These are phyloP conservation scores for Nigrospora oryzae DNA, from an alignment of 2,329 filamentous ascomycete species.

Conservation along the genomic window DNA sequence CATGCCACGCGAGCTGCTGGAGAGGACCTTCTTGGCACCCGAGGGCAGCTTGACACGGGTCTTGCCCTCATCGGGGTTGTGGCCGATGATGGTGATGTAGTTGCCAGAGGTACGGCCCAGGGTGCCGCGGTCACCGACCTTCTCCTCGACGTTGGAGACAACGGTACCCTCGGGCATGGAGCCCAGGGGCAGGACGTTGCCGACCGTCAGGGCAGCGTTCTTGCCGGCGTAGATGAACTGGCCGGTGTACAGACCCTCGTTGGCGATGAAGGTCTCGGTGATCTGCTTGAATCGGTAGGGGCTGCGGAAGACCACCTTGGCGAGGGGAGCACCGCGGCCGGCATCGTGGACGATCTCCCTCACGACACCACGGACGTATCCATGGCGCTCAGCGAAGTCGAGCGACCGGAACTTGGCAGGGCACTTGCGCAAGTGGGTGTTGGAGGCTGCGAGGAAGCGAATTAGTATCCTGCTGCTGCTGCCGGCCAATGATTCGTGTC, in stretches of 20 bases:
- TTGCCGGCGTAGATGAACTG: constrained; percentile 99
- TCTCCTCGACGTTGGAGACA: constrained; percentile 98
- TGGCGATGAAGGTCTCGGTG: constrained; percentile 99
- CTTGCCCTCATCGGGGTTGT: constrained; percentile 99
- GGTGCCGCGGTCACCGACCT: constrained; percentile 91
- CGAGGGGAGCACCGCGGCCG: constrained; percentile 95
- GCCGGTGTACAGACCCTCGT: constrained; percentile 99
- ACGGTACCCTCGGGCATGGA: constrained; percentile 99
- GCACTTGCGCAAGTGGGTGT: constrained; percentile 89
- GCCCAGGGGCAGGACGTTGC: constrained; percentile 91
- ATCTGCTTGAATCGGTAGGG: constrained; percentile 97
- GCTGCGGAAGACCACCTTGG: constrained; percentile 93
- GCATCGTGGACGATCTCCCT: constrained; percentile 99
- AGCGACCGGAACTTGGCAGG: constrained; percentile 93
- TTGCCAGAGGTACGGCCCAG: constrained; percentile 97
- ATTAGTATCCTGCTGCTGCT: constrained; percentile 7
- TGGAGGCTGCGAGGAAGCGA: constrained; percentile 47
- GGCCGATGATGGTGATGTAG: constrained; percentile 96
- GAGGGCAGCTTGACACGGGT: constrained; percentile 99
- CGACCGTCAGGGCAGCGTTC: constrained; percentile 93
- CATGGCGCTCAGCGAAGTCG: constrained; percentile 95
- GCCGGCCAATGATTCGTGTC: no score
- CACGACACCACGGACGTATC: constrained; percentile 94
- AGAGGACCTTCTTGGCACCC: constrained; percentile 98
- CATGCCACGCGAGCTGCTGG: constrained; percentile 90